Evolutionary conservation across 2,329 filamentous ascomycete species (phyloP).

Genomic region (Periconia digitata): DNA sequence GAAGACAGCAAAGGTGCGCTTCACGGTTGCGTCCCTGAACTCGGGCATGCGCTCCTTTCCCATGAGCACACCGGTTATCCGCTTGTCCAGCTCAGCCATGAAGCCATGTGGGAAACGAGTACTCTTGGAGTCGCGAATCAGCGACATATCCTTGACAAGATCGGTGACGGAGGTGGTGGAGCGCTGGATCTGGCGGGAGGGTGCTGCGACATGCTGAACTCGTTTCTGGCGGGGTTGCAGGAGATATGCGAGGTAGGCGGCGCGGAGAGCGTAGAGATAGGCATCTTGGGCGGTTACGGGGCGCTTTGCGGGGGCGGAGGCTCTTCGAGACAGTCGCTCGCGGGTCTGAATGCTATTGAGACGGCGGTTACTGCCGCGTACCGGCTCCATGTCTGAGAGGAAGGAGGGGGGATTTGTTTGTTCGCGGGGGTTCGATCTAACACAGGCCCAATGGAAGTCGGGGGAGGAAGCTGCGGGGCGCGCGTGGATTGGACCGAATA

Average conservation of each 20-base stretch:
- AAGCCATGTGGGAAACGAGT: constrained; percentile 72
- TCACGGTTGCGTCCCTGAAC: constrained; percentile 86
- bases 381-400: constrained; percentile 29
- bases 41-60: constrained; percentile 83
- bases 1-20: constrained; percentile 91
- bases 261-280: constrained; percentile 86
- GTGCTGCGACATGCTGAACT: constrained; percentile 75
- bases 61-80: constrained; percentile 77
- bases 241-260: constrained; percentile 89
- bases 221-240: constrained; percentile 87
- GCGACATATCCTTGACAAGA: constrained; percentile 82
- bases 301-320: constrained; percentile 40
- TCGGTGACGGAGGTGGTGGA: constrained; percentile 74
- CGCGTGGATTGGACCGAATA: too few species aligned
- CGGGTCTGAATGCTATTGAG: constrained; percentile 47
- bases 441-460: constrained; percentile 13
- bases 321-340: constrained; percentile 43
- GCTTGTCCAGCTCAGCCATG: constrained; percentile 70
- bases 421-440: neutral
- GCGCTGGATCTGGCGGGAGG: constrained; percentile 64
- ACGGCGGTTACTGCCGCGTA: constrained; percentile 39
- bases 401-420: neutral
- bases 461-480: constrained; percentile 15
- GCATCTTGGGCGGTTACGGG: constrained; percentile 68
- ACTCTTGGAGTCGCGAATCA: constrained; percentile 68